Evolutionary conservation across 148 eudicot genomes (phyloP).

Genomic region (Chenopodium suecicum): DNA sequence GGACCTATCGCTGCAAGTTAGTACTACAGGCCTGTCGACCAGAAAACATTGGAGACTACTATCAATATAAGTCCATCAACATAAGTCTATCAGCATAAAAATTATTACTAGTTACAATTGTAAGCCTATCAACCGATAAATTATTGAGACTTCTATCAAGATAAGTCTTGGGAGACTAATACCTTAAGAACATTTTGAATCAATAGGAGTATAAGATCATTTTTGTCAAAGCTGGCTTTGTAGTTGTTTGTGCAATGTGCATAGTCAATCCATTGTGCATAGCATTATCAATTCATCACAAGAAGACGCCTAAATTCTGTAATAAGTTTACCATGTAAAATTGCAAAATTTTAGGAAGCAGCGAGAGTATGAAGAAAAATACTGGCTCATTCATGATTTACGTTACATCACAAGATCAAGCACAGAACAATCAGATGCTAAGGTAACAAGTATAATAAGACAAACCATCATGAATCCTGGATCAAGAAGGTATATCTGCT

Average conservation of each 20-base stretch:
- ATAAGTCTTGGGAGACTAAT: background rate
- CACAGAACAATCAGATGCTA: background rate
- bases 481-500: background rate
- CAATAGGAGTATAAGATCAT: background rate
- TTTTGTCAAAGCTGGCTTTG: background rate
- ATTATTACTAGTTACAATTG: background rate
- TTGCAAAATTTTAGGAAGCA: too few relatives aligned
- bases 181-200: background rate
- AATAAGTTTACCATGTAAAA: too few relatives aligned
- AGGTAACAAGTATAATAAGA: background rate
- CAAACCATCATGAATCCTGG: background rate
- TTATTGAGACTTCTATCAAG: background rate
- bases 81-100: background rate
- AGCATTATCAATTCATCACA: too few relatives aligned
- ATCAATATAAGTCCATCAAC: background rate
- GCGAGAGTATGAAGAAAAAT: too few relatives aligned
- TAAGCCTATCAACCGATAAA: background rate
- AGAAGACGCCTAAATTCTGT: too few relatives aligned
- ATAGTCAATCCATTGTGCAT: background rate
- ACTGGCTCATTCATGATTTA: background rate
- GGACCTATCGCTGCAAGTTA: background rate
- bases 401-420: background rate
- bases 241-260: background rate
- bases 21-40: background rate
- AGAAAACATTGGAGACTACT: background rate